phyloP scores from a whole-genome alignment of 352 stramenopile genomes.

The Globisporangium mamillatum region DNA sequence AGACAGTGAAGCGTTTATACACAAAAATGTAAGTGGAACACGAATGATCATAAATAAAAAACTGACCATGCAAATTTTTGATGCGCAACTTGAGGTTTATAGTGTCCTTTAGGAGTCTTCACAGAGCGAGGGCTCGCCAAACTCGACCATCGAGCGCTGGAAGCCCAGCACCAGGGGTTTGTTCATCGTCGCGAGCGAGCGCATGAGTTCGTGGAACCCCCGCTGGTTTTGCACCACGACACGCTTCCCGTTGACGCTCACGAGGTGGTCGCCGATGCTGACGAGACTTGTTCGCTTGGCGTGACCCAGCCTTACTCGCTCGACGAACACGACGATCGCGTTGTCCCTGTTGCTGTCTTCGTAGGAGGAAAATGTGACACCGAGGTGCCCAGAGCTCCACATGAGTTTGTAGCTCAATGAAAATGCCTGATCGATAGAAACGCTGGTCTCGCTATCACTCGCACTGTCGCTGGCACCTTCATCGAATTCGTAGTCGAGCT shows the following conservation, averaged over 20 bases:
- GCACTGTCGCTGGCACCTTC: constrained; percentile 17
- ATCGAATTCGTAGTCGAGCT: not conserved
- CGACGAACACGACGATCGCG: constrained; percentile 42
- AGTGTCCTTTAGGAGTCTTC: not conserved
- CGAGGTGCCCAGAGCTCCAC: constrained; percentile 36
- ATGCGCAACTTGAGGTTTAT: not conserved
- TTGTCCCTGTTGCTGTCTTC: constrained; percentile 30
- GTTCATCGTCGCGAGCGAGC: constrained; percentile 23
- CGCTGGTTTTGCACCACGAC: constrained; percentile 24
- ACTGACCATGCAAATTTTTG: not conserved
- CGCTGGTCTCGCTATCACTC: constrained; percentile 12
- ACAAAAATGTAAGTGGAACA: constrained; percentile 1
- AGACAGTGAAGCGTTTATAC: not conserved
- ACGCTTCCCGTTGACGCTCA: constrained; percentile 33
- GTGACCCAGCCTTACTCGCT: constrained; percentile 31
- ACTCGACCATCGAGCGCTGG: constrained; percentile 32
- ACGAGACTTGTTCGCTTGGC: constrained; percentile 38
- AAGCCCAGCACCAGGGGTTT: constrained; percentile 43
- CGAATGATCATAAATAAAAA: not conserved
- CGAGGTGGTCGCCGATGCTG: constrained; percentile 32
- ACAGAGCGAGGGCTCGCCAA: constrained; percentile 5
- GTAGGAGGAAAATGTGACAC: constrained; percentile 44
- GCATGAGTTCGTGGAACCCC: constrained; percentile 41
- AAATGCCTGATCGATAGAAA: constrained; percentile 1
- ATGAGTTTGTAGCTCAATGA: constrained; percentile 35